Evolutionary conservation across 352 stramenopile species (phyloP).

Genomic region (Phytophthora agathidicida): DNA sequence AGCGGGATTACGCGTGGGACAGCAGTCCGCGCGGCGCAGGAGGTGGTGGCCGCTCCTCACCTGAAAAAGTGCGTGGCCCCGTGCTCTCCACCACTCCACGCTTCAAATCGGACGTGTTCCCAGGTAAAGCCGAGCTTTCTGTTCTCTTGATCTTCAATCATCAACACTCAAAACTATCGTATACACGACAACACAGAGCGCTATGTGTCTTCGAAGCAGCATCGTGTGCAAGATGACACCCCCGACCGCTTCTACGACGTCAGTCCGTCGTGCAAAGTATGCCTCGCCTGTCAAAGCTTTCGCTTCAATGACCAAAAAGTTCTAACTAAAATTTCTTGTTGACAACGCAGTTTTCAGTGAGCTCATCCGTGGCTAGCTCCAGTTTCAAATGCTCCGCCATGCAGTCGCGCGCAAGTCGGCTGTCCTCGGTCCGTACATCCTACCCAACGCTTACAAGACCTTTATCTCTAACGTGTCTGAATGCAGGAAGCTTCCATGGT

Average conservation of each 20-base stretch:
- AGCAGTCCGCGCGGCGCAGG: constrained; percentile 21
- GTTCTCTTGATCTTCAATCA: not conserved
- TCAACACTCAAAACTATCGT: not conserved
- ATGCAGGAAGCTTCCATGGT: constrained; percentile 68
- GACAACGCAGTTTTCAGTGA: constrained; percentile 57
- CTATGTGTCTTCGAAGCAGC: constrained; percentile 72
- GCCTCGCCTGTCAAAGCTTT: not conserved
- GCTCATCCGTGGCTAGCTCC: constrained; percentile 66
- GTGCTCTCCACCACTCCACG: constrained; percentile 66
- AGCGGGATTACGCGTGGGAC: constrained; percentile 14
- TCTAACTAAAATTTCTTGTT: not conserved
- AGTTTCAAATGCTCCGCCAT: constrained; percentile 71
- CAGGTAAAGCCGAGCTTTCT: constrained; percentile 33
- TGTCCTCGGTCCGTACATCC: constrained; percentile 53
- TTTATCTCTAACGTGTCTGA: constrained; percentile 2
- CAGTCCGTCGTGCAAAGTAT: constrained; percentile 64
- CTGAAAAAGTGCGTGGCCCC: constrained; percentile 49
- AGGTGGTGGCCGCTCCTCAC: constrained; percentile 18
- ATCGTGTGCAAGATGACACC: constrained; percentile 53
- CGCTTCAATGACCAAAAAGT: not conserved
- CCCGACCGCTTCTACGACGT: constrained; percentile 81
- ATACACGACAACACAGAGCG: constrained; percentile 44
- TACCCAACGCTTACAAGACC: not conserved
- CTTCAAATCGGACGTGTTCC: constrained; percentile 75
- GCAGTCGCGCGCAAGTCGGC: constrained; percentile 54